phyloP scores from a whole-genome alignment of 768 basidiomycete genomes.

The Candolleomyces efflorescens region DNA sequence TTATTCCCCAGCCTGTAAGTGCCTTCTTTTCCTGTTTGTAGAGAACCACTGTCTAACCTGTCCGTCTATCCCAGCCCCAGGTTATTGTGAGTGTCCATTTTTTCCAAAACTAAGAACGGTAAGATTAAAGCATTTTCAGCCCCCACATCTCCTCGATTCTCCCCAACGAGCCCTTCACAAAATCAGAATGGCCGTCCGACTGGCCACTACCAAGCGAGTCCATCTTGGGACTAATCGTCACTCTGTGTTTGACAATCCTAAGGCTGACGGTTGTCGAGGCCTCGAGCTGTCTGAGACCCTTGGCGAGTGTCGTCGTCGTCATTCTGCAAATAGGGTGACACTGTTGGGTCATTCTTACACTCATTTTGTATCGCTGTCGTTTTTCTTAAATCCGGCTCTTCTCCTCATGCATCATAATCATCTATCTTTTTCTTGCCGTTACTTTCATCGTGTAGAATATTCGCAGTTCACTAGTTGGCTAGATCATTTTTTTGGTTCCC shows the following conservation, averaged over 20 bases:
- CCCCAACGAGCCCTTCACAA: constrained; percentile 74
- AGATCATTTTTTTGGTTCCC: background rate
- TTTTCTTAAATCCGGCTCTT: background rate
- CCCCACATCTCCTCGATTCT: constrained; percentile 82
- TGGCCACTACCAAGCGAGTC: constrained; percentile 44
- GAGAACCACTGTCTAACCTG: background rate
- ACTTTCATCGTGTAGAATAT: constrained; percentile 22
- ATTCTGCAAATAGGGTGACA: background rate
- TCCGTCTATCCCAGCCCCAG: constrained; percentile 48
- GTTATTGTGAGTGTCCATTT: constrained; percentile 58
- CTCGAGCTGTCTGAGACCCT: too few species aligned
- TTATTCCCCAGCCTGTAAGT: constrained; percentile 85
- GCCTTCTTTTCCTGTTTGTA: background rate
- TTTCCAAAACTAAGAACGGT: constrained; percentile 8
- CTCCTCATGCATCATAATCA: constrained; percentile 22
- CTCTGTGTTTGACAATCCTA: too few species aligned
- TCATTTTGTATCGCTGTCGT: constrained; percentile 9
- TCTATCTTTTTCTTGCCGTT: constrained; percentile 1
- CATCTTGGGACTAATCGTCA: constrained; percentile 46
- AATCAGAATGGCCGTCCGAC: constrained; percentile 33
- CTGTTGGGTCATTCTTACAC: constrained; percentile 1
- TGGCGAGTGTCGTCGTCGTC: background rate
- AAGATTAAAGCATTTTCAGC: constrained; percentile 36
- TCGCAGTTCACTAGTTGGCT: constrained; percentile 7
- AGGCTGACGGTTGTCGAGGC: too few species aligned